Evolutionary conservation across 352 stramenopile species (phyloP).

Genomic region (Phytophthora sansomeana): DNA sequence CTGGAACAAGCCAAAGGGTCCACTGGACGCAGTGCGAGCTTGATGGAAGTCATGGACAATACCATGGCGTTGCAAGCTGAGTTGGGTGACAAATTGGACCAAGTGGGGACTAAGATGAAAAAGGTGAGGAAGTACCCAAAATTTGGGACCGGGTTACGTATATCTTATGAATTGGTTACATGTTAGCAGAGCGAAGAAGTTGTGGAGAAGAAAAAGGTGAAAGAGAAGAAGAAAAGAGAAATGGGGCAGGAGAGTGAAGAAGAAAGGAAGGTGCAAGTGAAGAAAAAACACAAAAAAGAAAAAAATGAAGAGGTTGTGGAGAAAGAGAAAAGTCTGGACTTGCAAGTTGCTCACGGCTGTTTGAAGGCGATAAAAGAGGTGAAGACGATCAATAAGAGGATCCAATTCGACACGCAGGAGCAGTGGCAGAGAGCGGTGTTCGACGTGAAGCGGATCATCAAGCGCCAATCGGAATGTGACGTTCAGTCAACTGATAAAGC

Average conservation of each 20-base stretch:
- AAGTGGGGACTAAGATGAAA: constrained; percentile 28
- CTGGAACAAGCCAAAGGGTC: constrained; percentile 32
- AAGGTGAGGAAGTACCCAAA: neutral
- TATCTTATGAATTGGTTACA: neutral
- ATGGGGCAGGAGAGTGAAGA: constrained; percentile 20
- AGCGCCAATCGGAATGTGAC: constrained; percentile 18
- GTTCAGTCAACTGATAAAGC: constrained; percentile 15
- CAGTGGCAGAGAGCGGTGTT: constrained; percentile 22
- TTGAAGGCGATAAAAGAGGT: constrained; percentile 17
- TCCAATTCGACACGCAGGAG: constrained; percentile 8
- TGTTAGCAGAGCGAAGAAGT: neutral
- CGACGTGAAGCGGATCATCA: constrained; percentile 25
- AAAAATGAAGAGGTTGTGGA: neutral
- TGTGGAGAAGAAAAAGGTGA: neutral
- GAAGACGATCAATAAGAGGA: constrained; percentile 11
- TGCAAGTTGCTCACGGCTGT: constrained; percentile 21
- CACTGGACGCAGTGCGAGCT: constrained; percentile 13
- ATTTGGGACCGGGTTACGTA: neutral
- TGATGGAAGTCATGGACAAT: constrained; percentile 22
- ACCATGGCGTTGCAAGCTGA: constrained; percentile 21
- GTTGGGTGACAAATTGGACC: constrained; percentile 15
- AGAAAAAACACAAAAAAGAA: neutral
- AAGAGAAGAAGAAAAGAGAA: neutral
- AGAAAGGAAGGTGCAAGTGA: neutral
- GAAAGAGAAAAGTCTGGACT: constrained; percentile 7